A percentile compares a stretch with the other conserved stretches of the same genome.
These are phyloP conservation scores for Aspergillus taichungensis DNA, from an alignment of 495 filamentous ascomycete species.

Conservation along the genomic window DNA sequence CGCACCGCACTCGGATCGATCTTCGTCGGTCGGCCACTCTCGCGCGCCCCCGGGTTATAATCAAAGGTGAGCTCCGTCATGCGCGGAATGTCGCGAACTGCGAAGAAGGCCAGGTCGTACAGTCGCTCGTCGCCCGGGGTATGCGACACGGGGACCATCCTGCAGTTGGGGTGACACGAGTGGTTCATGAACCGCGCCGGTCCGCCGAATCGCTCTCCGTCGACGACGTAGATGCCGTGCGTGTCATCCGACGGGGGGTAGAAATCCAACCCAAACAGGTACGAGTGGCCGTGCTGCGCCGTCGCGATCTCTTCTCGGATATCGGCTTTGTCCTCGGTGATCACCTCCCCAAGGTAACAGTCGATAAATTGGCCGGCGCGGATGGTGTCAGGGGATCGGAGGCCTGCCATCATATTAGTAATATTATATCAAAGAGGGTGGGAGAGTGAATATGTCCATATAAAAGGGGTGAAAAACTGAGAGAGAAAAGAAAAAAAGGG, in stretches of 20 bases:
- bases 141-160: slow-evolving; percentile 73
- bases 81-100: slow-evolving; percentile 55
- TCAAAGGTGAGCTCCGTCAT: slow-evolving; percentile 80
- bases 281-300: slow-evolving; percentile 40
- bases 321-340: slow-evolving; percentile 61
- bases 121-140: slow-evolving; percentile 65
- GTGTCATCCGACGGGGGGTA: slow-evolving; percentile 38
- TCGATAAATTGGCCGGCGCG: slow-evolving; percentile 79
- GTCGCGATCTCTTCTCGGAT: slow-evolving; percentile 47
- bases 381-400: slow-evolving; percentile 60
- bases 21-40: slow-evolving; percentile 26
- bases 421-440: too few species aligned
- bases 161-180: slow-evolving; percentile 63
- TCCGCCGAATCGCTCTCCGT: slow-evolving; percentile 50
- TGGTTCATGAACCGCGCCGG: slow-evolving; percentile 59
- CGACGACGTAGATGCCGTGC: slow-evolving; percentile 42
- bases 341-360: slow-evolving; percentile 80
- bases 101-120: slow-evolving; percentile 86
- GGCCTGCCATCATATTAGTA: slow-evolving; percentile 35
- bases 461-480: not conserved
- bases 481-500: not conserved
- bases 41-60: slow-evolving; percentile 54
- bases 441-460: too few species aligned
- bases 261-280: slow-evolving; percentile 82
- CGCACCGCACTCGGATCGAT: slow-evolving; percentile 45